Base-by-base conservation (phyloP, 2,329 filamentous ascomycete genomes). In the Lecanicillium sp. region DNA sequence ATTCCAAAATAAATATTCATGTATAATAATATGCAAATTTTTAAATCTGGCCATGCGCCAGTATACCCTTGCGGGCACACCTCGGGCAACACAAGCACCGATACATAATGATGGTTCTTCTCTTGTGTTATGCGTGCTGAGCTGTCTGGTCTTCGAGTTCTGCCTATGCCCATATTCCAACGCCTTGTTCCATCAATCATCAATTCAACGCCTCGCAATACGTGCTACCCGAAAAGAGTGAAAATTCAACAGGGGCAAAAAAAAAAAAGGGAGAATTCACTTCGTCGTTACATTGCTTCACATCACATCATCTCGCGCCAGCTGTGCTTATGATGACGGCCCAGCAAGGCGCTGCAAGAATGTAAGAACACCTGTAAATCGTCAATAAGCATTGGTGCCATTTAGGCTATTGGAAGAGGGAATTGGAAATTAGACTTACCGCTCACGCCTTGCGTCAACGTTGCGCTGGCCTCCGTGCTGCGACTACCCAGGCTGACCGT, bases 371-470 rank as follows among this genome's bases (percentile, higher is more conserved):
- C 51, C 45, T 48, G 29, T 10, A 8, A 30, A 33, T n/a, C n/a
- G 15, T n/a, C 27, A 19, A 13, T 20, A 31, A 42, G 40, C n/a
- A 14, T n/a, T 14, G 7, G 12, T 29, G 8, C 4, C 27, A 31
- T 6, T 14, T 29, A 22, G 37, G 6, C 19, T 11, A 18, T 17
- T n/a, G n/a, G n/a, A n/a, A n/a, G n/a, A 5, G 15, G 13, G 19
- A 15, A 11, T 4, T 6, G 9, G 17, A 27, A 33, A 33, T 17
- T 5, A 48, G 8, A 70, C 79, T 63, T 69, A 86, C 89, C 89
- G 59, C 86, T 94, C 31, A 94, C 87, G 48, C 90, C 90, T 59
- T 95, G 90, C 1, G 87, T 90, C 53, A 95, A 60, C 1, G 90
- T 95, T 2, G 83, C 79, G 34, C 77, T 80, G 7, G 90, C 90